Evolutionary conservation across 2,329 filamentous ascomycete species (phyloP), one percentile per base, ranked within the genome.

Genomic region (Nemania sp.): DNA sequence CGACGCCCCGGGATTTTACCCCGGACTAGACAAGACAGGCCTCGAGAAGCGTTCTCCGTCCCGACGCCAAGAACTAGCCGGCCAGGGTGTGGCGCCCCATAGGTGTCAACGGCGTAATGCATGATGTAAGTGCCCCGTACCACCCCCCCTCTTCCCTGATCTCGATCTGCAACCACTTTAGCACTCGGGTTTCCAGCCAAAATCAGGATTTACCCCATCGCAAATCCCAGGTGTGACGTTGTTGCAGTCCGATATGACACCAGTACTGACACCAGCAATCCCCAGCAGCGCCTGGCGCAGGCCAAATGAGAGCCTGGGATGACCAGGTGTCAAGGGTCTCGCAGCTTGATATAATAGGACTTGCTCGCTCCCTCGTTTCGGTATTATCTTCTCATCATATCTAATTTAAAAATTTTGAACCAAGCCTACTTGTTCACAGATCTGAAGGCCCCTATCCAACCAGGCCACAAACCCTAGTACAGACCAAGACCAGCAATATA

Each of bases 161-260:
- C 64, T 64, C 59, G 64, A 66, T 66, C 63, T 53, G 46, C 54
- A 51, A 50, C 39, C 60, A 52, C 54, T 60, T 40, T 37, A 51
- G 37, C 21, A 48, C 50, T 47, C 35, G 48, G 40, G 43, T 57
- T 58, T 53, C 45, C 52, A n/a, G 40, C 57, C 29, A 55, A 65
- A 66, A 66, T 63, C 62, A 59, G 59, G 62, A 61, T 65, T 66
- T 51, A 12, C 17, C 54, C 57, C 47, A 35, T 52, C 42, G 48
- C 20, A 45, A 35, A 42, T 18, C 50, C 48, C 15, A 39, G 48
- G 29, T 54, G 59, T 66, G 64, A 66, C 64, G 64, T 66, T 63
- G 59, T 50, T 18, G 58, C 9, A 32, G 57, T 17, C 54, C 43
- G 46, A 51, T 54, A 64, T 62, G 62, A 62, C 55, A 57, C 52